Conservation (phyloP, 495 filamentous ascomycete genomes). For the Chaetomidium leptoderma region DNA sequence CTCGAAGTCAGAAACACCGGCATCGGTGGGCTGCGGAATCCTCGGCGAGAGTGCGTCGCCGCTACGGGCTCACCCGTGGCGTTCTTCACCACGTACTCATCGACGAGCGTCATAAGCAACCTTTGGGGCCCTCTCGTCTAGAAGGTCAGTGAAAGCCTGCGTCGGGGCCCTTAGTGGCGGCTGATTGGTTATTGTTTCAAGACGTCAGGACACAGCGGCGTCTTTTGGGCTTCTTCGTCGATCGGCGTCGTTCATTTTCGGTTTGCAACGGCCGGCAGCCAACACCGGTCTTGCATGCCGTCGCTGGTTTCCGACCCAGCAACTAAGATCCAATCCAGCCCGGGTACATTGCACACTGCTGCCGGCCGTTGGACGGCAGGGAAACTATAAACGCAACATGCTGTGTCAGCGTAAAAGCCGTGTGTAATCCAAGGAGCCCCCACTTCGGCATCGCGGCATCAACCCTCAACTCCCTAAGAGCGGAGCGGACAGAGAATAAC, state of each 20-base stretch:
- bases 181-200: constrained; percentile 1
- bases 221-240: background rate
- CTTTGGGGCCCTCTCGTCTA: background rate
- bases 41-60: too few species aligned
- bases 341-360: too few species aligned
- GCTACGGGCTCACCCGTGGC: too few species aligned
- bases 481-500: constrained; percentile 8
- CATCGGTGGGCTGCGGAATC: background rate
- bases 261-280: background rate
- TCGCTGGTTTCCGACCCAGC: constrained; percentile 21
- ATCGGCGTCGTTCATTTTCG: background rate
- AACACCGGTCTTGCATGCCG: background rate
- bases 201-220: too few species aligned
- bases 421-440: constrained; percentile 12
- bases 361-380: too few species aligned
- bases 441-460: constrained; percentile 19
- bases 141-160: background rate
- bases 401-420: too few species aligned
- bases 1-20: background rate
- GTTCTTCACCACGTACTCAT: too few species aligned
- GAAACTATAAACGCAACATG: too few species aligned
- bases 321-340: constrained; percentile 32
- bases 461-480: too few species aligned
- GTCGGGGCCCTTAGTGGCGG: background rate
- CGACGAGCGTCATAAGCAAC: background rate